Evolutionary conservation across 495 filamentous ascomycete species (phyloP).

Genomic region (Aspergillus egyptiacus): DNA sequence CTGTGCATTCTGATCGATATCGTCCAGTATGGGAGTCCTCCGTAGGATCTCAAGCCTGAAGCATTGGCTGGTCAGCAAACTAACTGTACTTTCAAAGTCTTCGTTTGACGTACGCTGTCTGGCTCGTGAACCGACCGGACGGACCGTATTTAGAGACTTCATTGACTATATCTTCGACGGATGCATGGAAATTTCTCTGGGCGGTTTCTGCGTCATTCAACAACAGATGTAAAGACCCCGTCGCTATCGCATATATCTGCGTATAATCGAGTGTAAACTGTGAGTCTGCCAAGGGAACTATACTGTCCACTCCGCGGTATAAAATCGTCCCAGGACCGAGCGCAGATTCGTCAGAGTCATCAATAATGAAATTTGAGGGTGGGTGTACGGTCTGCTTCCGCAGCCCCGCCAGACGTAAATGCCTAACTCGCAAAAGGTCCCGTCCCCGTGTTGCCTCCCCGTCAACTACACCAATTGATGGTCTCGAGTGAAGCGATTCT

Average conservation of each 20-base stretch:
- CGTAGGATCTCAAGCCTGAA: slow-evolving; percentile 28
- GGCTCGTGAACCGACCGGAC: slow-evolving; percentile 6
- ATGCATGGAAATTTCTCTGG: slow-evolving; percentile 16
- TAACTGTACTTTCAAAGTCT: not conserved
- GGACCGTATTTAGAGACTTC: not conserved
- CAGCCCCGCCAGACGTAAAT: slow-evolving; percentile 12
- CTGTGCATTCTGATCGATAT: slow-evolving; percentile 32
- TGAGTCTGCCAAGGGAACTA: slow-evolving; percentile 10
- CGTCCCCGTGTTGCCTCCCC: slow-evolving; percentile 6
- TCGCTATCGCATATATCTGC: slow-evolving; percentile 25
- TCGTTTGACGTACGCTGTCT: slow-evolving; percentile 21
- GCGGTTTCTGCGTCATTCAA: not conserved
- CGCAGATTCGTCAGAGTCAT: slow-evolving; percentile 35
- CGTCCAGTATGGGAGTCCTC: slow-evolving; percentile 21
- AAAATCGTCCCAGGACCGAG: not conserved
- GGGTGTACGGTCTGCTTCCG: slow-evolving; percentile 3
- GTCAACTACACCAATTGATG: slow-evolving; percentile 8
- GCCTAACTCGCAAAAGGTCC: slow-evolving; percentile 23
- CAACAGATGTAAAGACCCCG: slow-evolving; percentile 8
- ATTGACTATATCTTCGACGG: slow-evolving; percentile 15
- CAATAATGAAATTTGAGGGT: slow-evolving; percentile 30
- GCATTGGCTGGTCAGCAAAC: not conserved
- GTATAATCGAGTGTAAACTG: slow-evolving; percentile 32
- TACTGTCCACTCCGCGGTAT: slow-evolving; percentile 7
- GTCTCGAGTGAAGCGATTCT: slow-evolving; percentile 29